phyloP scores from a whole-genome alignment of 768 basidiomycete genomes.

The Rhizopogon vulgaris region DNA sequence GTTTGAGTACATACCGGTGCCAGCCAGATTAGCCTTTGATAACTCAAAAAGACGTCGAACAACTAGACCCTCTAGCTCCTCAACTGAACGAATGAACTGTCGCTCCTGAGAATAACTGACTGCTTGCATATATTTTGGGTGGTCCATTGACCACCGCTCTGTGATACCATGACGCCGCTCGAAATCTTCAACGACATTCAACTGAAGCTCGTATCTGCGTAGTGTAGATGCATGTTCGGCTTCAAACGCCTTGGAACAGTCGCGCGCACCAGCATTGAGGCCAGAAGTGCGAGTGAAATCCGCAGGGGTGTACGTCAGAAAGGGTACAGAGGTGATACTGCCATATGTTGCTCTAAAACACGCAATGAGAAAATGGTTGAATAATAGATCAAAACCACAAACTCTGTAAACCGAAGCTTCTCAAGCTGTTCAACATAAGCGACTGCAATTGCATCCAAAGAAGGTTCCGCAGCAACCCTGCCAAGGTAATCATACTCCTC shows the following conservation, averaged over 20 bases:
- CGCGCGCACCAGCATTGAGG: constrained; percentile 10
- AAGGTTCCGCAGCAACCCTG: not conserved
- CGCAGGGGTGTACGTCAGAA: constrained; percentile 10
- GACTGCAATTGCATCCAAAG: constrained; percentile 18
- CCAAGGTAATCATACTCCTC: not conserved
- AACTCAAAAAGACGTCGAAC: constrained; percentile 33
- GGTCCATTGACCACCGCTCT: constrained; percentile 20
- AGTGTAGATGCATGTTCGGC: constrained; percentile 12
- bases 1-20: constrained; percentile 25
- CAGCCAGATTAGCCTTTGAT: constrained; percentile 29
- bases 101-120: not conserved
- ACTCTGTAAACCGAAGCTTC: not conserved
- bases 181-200: constrained; percentile 3
- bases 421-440: constrained; percentile 1
- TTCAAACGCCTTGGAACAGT: constrained; percentile 16
- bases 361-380: not conserved
- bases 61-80: constrained; percentile 28
- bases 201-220: constrained; percentile 8
- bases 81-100: constrained; percentile 24
- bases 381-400: not conserved
- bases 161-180: constrained; percentile 19
- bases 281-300: constrained; percentile 9
- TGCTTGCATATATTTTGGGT: constrained; percentile 17
- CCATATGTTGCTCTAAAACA: constrained; percentile 9
- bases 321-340: constrained; percentile 2